Evolutionary conservation across 257 asterid species (phyloP).

Genomic region (Solanum commersonii): DNA sequence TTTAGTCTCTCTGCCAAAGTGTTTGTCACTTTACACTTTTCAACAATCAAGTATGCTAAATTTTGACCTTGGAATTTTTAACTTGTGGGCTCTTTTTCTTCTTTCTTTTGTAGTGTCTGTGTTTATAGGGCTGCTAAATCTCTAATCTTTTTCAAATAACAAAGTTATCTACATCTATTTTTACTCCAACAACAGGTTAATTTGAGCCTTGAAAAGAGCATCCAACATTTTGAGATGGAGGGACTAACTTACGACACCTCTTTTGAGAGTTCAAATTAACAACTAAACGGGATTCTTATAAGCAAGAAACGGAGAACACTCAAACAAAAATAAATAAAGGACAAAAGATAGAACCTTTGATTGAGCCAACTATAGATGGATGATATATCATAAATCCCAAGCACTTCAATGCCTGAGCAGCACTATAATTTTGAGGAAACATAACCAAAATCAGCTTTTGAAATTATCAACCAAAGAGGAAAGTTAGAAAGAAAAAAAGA

Average conservation of each 20-base stretch:
- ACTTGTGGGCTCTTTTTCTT: not conserved
- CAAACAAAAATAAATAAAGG: not conserved
- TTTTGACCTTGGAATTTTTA: not conserved
- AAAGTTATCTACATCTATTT: not conserved
- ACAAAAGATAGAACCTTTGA: constrained; percentile 34
- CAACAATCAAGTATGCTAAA: not conserved
- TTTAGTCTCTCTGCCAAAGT: not conserved
- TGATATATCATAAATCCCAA: constrained; percentile 85
- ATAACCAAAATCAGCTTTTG: not conserved
- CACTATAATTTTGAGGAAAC: constrained; percentile 21
- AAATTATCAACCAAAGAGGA: not conserved
- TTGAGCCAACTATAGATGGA: constrained; percentile 40
- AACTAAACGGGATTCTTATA: not conserved
- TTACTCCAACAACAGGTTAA: not conserved
- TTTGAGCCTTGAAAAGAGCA: not conserved
- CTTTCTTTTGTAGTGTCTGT: not conserved
- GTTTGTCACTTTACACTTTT: not conserved
- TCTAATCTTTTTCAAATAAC: not conserved
- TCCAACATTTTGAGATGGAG: not conserved
- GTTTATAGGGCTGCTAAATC: not conserved
- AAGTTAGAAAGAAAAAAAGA: not conserved
- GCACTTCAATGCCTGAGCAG: constrained; percentile 77
- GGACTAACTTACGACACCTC: not conserved
- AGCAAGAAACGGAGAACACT: not conserved
- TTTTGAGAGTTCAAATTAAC: not conserved